These are phyloP conservation scores for Lodderomyces oxycetoniae DNA, from an alignment of 1,139 yeast species.

Conservation along the genomic window DNA sequence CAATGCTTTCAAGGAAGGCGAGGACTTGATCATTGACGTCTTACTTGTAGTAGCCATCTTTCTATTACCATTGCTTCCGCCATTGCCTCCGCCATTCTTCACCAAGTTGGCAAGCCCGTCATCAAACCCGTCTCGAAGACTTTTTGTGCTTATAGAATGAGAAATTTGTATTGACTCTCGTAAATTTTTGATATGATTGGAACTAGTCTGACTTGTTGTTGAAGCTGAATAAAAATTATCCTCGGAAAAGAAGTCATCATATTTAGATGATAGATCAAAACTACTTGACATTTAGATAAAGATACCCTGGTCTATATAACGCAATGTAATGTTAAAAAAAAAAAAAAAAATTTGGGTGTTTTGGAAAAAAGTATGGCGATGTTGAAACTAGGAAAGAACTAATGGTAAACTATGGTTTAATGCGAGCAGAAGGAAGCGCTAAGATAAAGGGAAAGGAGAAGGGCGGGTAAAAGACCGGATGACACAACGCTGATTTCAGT, in stretches of 20 bases:
- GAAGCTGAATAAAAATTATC: constrained; percentile 19
- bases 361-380: too few relatives aligned
- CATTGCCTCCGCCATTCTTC: background rate
- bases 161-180: constrained; percentile 48
- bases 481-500: too few relatives aligned
- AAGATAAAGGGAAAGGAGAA: too few relatives aligned
- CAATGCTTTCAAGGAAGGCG: constrained; percentile 53
- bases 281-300: background rate
- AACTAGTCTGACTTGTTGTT: constrained; percentile 9
- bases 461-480: too few relatives aligned
- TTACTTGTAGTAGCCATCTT: constrained; percentile 3
- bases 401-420: too few relatives aligned
- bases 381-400: too few relatives aligned
- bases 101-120: background rate
- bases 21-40: constrained; percentile 47
- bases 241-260: constrained; percentile 19
- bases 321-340: too few relatives aligned
- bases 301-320: background rate
- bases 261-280: constrained; percentile 6
- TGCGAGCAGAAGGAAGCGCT: too few relatives aligned
- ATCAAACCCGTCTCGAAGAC: constrained; percentile 19
- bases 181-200: constrained; percentile 44
- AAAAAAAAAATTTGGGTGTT: too few relatives aligned
- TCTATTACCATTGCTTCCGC: background rate
- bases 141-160: constrained; percentile 33